Conservation (phyloP, 2,329 filamentous ascomycete species). For the Monilinia vaccinii-corymbosi region DNA sequence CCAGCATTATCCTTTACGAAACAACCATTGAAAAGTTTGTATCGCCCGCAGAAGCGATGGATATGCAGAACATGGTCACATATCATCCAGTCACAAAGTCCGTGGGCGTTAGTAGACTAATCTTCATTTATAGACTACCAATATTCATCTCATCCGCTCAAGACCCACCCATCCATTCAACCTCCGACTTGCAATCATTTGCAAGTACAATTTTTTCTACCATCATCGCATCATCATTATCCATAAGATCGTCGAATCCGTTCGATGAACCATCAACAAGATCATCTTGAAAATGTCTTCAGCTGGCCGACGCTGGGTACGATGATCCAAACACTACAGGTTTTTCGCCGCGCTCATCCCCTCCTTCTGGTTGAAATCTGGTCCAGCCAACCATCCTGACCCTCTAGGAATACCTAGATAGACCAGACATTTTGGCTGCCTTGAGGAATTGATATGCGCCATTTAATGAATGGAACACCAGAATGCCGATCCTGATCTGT, state of each 20-base stretch:
- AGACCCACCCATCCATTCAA: background rate
- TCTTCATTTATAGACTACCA: background rate
- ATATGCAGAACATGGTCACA: background rate
- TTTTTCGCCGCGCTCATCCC: conserved; percentile 31
- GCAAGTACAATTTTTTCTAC: no score
- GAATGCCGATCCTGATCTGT: no score
- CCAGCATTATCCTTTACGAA: background rate
- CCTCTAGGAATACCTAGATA: conserved; percentile 49
- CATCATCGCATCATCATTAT: no score
- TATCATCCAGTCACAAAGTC: background rate
- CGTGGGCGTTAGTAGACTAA: background rate
- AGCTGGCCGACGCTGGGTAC: background rate
- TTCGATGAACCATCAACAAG: background rate
- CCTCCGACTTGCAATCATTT: background rate
- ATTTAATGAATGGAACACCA: no score
- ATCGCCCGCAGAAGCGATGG: background rate
- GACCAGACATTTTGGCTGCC: no score
- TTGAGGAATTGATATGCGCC: no score
- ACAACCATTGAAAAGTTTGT: background rate
- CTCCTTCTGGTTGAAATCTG: conserved; percentile 43
- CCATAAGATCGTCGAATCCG: no score
- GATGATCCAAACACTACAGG: conserved; percentile 37
- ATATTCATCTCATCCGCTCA: background rate
- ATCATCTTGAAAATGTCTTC: background rate
- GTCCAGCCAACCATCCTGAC: conserved; percentile 56